These are phyloP conservation scores for Celoporthe dispersa DNA, from an alignment of 2,329 filamentous ascomycete species.

Conservation along the genomic window DNA sequence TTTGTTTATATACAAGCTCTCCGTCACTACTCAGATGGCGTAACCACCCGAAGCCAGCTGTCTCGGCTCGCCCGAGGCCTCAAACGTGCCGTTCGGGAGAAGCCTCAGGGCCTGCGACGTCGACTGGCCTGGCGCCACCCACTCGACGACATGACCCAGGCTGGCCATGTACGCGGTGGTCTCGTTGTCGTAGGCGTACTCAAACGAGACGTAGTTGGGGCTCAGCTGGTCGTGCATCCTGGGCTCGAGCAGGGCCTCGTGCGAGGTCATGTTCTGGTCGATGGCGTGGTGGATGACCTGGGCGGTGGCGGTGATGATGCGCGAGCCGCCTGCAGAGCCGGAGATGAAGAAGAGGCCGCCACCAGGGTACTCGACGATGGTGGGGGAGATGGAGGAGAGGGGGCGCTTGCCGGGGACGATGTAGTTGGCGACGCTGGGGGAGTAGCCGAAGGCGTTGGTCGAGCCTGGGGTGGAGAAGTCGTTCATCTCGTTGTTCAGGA, in stretches of 20 bases:
- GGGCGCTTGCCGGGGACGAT: slow-evolving; percentile 78
- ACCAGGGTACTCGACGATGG: slow-evolving; percentile 49
- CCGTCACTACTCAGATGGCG: slow-evolving; percentile 9
- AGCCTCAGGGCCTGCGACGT: slow-evolving; percentile 72
- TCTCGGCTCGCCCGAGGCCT: slow-evolving; percentile 29
- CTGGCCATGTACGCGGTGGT: slow-evolving; percentile 66
- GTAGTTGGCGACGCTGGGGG: slow-evolving; percentile 75
- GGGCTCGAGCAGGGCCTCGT: slow-evolving; percentile 66
- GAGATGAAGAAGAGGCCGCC: slow-evolving; percentile 69
- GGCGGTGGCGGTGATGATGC: slow-evolving; percentile 81
- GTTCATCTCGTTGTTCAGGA: slow-evolving; percentile 68
- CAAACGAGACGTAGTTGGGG: slow-evolving; percentile 70
- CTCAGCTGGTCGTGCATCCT: slow-evolving; percentile 83
- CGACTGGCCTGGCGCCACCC: slow-evolving; percentile 66
- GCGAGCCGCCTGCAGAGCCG: slow-evolving; percentile 79
- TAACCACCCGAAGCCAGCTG: slow-evolving; percentile 27
- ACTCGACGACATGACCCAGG: slow-evolving; percentile 73
- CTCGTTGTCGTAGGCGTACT: slow-evolving; percentile 68
- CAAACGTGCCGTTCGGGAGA: slow-evolving; percentile 46
- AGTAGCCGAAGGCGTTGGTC: slow-evolving; percentile 76
- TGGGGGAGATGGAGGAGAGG: slow-evolving; percentile 75
- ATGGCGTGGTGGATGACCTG: slow-evolving; percentile 76
- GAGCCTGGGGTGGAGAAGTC: slow-evolving; percentile 79
- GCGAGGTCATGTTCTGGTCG: slow-evolving; percentile 63
- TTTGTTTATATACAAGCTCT: neutral